Conservation (phyloP, 31 red algal genomes). For the Asparagopsis taxiformis region DNA sequence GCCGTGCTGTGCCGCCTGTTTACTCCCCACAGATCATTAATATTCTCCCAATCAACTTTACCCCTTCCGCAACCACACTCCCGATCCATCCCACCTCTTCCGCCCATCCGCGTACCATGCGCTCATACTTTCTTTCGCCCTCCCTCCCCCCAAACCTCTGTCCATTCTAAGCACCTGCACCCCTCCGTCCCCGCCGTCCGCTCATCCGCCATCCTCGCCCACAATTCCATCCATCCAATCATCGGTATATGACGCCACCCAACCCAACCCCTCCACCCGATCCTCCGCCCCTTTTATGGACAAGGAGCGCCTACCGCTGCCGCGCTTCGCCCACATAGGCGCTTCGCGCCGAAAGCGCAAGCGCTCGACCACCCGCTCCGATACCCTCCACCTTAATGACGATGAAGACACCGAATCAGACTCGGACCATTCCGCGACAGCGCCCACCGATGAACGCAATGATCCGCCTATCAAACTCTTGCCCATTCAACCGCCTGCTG, state of each 20-base stretch:
- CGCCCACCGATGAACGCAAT: not conserved
- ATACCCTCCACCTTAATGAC: not conserved
- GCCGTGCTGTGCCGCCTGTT: too few relatives aligned
- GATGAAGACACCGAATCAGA: not conserved
- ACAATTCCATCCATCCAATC: not conserved
- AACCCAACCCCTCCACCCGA: not conserved
- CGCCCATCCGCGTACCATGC: too few relatives aligned
- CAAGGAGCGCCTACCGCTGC: not conserved
- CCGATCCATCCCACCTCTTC: too few relatives aligned
- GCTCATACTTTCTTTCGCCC: too few relatives aligned
- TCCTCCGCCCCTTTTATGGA: slow-evolving; percentile 12
- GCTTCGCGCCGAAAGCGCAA: not conserved
- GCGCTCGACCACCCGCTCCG: not conserved
- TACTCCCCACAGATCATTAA: too few relatives aligned
- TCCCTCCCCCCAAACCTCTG: too few relatives aligned
- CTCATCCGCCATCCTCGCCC: too few relatives aligned
- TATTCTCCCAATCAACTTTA: too few relatives aligned
- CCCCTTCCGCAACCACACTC: too few relatives aligned
- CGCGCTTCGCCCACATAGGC: slow-evolving; percentile 9
- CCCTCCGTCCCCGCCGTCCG: too few relatives aligned
- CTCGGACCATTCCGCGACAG: not conserved
- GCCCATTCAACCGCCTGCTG: not conserved
- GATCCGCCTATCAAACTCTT: too few relatives aligned
- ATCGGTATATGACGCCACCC: slow-evolving; percentile 7
- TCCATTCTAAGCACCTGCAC: too few relatives aligned